Evolutionary conservation across 306 rosid genomes (phyloP).

Genomic region (Astragalus glycyphyllos): DNA sequence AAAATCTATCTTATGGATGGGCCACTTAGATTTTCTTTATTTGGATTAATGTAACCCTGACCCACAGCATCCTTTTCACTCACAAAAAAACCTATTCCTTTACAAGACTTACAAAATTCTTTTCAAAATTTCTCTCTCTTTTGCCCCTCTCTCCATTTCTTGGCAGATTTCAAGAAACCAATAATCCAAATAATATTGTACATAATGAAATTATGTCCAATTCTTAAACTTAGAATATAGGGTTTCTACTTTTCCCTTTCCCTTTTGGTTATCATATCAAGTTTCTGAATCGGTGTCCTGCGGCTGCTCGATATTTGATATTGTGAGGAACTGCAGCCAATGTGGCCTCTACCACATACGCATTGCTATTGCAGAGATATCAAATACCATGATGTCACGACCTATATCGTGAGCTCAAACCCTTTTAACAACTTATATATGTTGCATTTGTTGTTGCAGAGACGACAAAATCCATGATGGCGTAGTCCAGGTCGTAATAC

Average conservation of each 20-base stretch:
- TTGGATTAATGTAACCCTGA: conserved; percentile 29
- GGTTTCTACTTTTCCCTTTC: neutral
- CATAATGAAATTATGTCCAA: neutral
- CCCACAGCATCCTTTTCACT: conserved; percentile 37
- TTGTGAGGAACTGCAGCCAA: no score
- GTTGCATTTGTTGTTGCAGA: no score
- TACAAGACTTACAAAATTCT: conserved; percentile 20
- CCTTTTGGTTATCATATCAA: neutral
- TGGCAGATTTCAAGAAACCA: conserved; percentile 7
- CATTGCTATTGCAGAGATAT: no score
- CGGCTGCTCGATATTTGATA: no score
- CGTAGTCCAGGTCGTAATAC: no score
- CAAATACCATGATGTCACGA: no score
- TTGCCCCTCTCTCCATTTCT: neutral
- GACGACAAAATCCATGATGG: no score
- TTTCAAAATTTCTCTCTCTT: conserved; percentile 24
- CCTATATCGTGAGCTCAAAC: no score
- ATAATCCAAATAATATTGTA: neutral
- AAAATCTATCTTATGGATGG: conserved; percentile 36
- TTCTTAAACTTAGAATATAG: conserved; percentile 1
- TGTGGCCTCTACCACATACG: no score
- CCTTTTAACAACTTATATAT: no score
- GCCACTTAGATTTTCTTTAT: conserved; percentile 45
- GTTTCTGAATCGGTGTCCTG: no score
- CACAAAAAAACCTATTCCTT: conserved; percentile 31